Conservation (phyloP, 1,284 basidiomycete species). For the Cryptococcus floricola region DNA sequence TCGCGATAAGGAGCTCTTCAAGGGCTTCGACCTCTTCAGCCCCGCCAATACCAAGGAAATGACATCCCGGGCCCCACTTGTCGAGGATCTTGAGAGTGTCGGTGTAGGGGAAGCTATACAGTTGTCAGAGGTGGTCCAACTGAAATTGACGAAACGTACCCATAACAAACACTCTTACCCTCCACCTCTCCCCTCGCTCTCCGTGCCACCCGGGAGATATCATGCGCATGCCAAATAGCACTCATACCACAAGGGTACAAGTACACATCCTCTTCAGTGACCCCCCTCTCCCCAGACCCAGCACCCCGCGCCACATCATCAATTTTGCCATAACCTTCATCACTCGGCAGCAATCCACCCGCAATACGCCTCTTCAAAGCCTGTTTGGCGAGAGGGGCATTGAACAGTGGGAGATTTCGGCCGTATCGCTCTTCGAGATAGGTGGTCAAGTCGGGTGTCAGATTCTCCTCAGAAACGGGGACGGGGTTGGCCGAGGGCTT, state of each 20-base stretch:
- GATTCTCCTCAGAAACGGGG: slow-evolving; percentile 42
- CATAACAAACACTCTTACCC: slow-evolving; percentile 88
- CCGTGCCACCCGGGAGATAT: slow-evolving; percentile 59
- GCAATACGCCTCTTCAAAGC: slow-evolving; percentile 85
- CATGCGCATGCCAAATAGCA: slow-evolving; percentile 87
- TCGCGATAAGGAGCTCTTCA: slow-evolving; percentile 56
- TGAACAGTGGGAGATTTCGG: slow-evolving; percentile 75
- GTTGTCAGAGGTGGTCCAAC: slow-evolving; percentile 10
- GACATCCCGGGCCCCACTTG: slow-evolving; percentile 94
- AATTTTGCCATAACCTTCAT: slow-evolving; percentile 37
- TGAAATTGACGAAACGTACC: slow-evolving; percentile 57
- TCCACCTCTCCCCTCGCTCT: slow-evolving; percentile 39
- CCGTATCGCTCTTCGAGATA: slow-evolving; percentile 93
- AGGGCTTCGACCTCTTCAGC: slow-evolving; percentile 72
- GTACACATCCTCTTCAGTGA: slow-evolving; percentile 82
- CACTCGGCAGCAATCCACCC: slow-evolving; percentile 71
- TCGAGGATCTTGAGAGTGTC: slow-evolving; percentile 95
- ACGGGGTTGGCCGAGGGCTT: slow-evolving; percentile 5
- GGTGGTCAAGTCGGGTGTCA: slow-evolving; percentile 52
- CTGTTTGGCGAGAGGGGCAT: slow-evolving; percentile 73
- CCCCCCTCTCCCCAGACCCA: slow-evolving; percentile 54
- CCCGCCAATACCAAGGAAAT: slow-evolving; percentile 81
- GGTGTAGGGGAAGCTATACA: slow-evolving; percentile 82
- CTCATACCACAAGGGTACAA: slow-evolving; percentile 86
- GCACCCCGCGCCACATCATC: slow-evolving; percentile 25